Percentiles rank a stretch among this genome's conserved stretches.
Evolutionary conservation across 2,329 filamentous ascomycete species (phyloP).

Genomic region (Fusarium citri): DNA sequence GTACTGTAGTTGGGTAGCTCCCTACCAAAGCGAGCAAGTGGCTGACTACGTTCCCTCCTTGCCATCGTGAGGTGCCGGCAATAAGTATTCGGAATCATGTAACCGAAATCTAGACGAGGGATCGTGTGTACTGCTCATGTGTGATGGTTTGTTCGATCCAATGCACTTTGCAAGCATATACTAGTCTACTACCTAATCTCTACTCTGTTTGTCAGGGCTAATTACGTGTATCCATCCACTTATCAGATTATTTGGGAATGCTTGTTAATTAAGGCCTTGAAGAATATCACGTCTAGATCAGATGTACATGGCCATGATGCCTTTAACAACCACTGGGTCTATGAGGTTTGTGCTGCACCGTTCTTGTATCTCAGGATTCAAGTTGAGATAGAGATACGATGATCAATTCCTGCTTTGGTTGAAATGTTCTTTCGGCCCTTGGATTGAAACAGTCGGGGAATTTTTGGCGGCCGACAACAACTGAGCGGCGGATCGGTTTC

Average conservation of each 20-base stretch:
- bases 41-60: background rate
- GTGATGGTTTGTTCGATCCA: background rate
- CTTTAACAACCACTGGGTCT: background rate
- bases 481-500: background rate
- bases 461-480: conserved; percentile 18
- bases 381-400: background rate
- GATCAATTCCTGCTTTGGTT: background rate
- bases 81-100: conserved; percentile 6
- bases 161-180: background rate
- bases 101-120: background rate
- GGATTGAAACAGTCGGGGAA: conserved; percentile 9
- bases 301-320: background rate
- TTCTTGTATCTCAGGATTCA: background rate
- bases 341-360: background rate
- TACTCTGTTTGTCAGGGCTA: background rate
- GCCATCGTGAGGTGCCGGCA: background rate
- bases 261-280: background rate
- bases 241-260: background rate
- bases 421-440: background rate
- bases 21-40: background rate
- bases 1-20: background rate
- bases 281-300: background rate
- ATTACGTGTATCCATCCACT: background rate
- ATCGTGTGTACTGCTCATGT: background rate
- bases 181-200: too few relatives aligned